Base-by-base conservation (phyloP, 1,284 basidiomycete genomes). In the Vanrija sp. region DNA sequence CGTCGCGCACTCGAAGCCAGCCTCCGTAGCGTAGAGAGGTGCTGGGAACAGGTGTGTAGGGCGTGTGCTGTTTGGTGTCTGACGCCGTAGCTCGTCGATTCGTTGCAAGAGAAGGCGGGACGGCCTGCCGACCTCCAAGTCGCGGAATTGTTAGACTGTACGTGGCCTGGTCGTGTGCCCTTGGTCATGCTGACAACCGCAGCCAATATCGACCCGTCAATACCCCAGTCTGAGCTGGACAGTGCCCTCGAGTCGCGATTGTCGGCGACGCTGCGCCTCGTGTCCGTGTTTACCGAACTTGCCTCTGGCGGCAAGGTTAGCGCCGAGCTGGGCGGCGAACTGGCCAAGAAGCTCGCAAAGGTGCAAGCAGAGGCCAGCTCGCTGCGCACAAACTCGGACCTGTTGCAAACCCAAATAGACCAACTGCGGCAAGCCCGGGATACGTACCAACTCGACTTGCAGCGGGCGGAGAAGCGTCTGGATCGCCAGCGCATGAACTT, bases 21-120 rank as follows among this genome's bases (percentile, higher is more conserved):
- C 49, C 72, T 93, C 53, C 85, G 86, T 45, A 87, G 88, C 24
- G 83, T 93, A 63, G 84, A 88, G 59, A 84, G 89, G n/a, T 93
- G 89, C 72, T 94, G 90, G 90, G 81, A 83, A 57, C 89, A 93
- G 81, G 90, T 93, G 73, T 41, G 75, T 59, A 35, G n/a, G 18
- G 8, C 38, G 15, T 25, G 36, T 39, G 27, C 19, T 44, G 35
- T 41, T 10, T 24, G 16, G 20, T n/a, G 49, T 49, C 45, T 49
- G 51, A 59, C 38, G 36, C 14, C 41, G 27, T 41, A 73, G 72
- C 62, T 73, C 16, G 71, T 74, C 16, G 46, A 59, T 23, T 63
- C 65, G 25, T 60, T 74, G 8, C 56, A 63, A 49, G 60, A 63
- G 53, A 48, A 66, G 4, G 63, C 63, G 15, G 71, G 71, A 12